Evolutionary conservation across 139 green algal genomes (phyloP).

Genomic region (Chlamydomonas sp.): DNA sequence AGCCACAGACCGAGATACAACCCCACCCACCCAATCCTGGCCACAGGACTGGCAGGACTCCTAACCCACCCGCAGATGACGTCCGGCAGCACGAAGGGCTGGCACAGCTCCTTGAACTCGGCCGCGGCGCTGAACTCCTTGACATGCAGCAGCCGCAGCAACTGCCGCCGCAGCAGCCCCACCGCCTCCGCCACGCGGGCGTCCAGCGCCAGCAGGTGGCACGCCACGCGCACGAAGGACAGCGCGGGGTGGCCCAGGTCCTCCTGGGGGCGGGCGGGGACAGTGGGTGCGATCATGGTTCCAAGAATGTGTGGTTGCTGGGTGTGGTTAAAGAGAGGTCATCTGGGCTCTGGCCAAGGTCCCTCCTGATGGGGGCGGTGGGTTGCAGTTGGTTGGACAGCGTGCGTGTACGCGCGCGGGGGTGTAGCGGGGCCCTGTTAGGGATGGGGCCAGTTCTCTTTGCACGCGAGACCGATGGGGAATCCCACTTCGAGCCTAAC

Average conservation of each 20-base stretch:
- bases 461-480: no score
- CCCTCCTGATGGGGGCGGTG: no score
- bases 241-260: slow-evolving; percentile 85
- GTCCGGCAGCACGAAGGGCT: slow-evolving; percentile 85
- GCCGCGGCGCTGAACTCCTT: slow-evolving; percentile 84
- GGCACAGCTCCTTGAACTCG: slow-evolving; percentile 85
- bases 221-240: slow-evolving; percentile 84
- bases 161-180: slow-evolving; percentile 77
- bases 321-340: no score
- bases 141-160: slow-evolving; percentile 84
- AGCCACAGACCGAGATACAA: no score
- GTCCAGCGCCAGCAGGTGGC: slow-evolving; percentile 85
- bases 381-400: no score
- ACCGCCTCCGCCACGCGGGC: slow-evolving; percentile 61
- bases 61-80: slow-evolving; percentile 79
- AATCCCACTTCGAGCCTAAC: no score
- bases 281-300: not conserved
- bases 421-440: no score
- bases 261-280: slow-evolving; percentile 37
- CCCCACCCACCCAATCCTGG: no score
- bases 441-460: no score
- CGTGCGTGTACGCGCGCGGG: no score
- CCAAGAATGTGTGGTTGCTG: no score
- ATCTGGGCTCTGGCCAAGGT: no score
- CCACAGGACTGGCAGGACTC: not conserved